phyloP scores from a whole-genome alignment of 2,329 filamentous ascomycete genomes.

The Pseudopithomyces maydicus region DNA sequence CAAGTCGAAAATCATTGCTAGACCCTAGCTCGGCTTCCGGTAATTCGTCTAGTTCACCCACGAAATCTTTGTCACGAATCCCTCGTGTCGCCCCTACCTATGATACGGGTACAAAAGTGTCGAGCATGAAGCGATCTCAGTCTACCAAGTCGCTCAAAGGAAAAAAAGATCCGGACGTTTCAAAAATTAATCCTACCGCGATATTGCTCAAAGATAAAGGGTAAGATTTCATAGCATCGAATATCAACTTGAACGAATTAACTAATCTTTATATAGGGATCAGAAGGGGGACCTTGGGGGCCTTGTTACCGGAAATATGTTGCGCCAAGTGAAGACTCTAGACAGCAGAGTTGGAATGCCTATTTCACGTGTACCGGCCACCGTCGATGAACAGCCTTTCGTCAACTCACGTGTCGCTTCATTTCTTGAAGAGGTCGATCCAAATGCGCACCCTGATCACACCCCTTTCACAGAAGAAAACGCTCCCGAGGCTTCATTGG shows the following conservation, averaged over 20 bases:
- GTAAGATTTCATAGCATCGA: not conserved
- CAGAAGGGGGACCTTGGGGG: not conserved
- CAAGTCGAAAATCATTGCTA: constrained; percentile 8
- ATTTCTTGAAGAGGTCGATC: constrained; percentile 5
- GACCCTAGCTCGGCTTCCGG: constrained; percentile 14
- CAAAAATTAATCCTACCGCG: not conserved
- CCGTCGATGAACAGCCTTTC: not conserved
- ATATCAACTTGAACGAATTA: not conserved
- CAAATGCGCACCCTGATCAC: not conserved
- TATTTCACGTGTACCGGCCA: constrained; percentile 7
- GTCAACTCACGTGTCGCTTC: constrained; percentile 7
- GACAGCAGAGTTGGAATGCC: constrained; percentile 26
- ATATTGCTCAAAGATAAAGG: not conserved
- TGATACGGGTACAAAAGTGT: constrained; percentile 14
- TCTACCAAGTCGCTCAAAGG: constrained; percentile 12
- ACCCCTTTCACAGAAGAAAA: not conserved
- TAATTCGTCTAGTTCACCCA: constrained; percentile 12
- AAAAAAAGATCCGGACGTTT: not conserved
- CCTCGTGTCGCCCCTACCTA: constrained; percentile 22
- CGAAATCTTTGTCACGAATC: constrained; percentile 27
- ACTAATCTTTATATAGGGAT: not conserved
- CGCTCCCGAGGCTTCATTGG: not conserved
- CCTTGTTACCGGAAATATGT: not conserved
- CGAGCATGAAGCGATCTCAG: constrained; percentile 23
- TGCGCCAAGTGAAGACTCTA: constrained; percentile 28